phyloP scores from a whole-genome alignment of 495 filamentous ascomycete species.

The Penicillium antarcticum region DNA sequence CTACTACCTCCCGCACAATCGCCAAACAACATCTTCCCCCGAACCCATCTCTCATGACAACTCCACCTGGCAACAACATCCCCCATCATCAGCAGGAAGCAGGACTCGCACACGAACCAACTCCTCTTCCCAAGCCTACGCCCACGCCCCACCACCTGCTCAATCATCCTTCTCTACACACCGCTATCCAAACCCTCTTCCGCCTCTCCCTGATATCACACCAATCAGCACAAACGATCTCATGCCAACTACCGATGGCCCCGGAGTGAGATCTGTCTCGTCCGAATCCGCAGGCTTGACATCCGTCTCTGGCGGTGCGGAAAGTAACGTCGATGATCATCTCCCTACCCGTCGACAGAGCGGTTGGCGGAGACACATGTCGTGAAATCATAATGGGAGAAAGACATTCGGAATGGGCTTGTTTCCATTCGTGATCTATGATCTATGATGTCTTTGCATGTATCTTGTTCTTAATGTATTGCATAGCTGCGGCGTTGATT shows the following conservation, averaged over 20 bases:
- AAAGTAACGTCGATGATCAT: slow-evolving; percentile 1
- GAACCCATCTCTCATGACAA: slow-evolving; percentile 6
- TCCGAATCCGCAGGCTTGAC: slow-evolving; percentile 18
- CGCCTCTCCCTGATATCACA: slow-evolving; percentile 26
- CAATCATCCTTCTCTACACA: slow-evolving; percentile 28
- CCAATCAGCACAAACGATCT: slow-evolving; percentile 1
- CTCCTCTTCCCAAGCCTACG: slow-evolving; percentile 14
- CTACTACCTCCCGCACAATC: slow-evolving; percentile 18
- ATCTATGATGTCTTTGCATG: neutral
- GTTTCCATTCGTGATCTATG: no score
- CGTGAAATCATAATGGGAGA: slow-evolving; percentile 19
- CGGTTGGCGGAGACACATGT: slow-evolving; percentile 34
- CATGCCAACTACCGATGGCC: neutral
- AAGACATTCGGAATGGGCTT: slow-evolving; percentile 4
- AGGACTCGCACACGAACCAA: slow-evolving; percentile 19
- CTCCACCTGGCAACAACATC: neutral
- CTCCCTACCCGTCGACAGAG: slow-evolving; percentile 22
- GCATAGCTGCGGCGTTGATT: slow-evolving; percentile 1
- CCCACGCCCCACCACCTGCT: slow-evolving; percentile 19
- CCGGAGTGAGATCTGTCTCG: slow-evolving; percentile 17
- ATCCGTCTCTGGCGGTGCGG: slow-evolving; percentile 16
- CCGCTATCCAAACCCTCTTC: slow-evolving; percentile 27
- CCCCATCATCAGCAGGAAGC: neutral
- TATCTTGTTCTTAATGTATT: neutral
- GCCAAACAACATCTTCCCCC: slow-evolving; percentile 11